Base-by-base conservation (phyloP, 73 alveolate genomes). In the Paramecium pentaurelia region DNA sequence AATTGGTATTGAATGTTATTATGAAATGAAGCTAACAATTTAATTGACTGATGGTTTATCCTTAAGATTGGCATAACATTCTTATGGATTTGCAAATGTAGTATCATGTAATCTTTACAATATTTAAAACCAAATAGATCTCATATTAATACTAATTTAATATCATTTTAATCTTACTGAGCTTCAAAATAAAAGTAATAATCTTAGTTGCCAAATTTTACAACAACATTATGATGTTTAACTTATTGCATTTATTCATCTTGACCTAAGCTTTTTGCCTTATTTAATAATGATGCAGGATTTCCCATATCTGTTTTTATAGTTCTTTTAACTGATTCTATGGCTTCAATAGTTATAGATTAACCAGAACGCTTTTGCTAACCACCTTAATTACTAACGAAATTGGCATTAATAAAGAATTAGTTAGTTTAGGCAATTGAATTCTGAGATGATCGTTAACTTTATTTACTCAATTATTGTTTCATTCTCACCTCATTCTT, bases 251-350 rank as follows among this genome's bases (percentile, higher is more conserved):
- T 80, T 36, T 80, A 80, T 6, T 80, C 91, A 20, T 80, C 91
- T 9, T 60, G 75, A 8, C 77, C 91, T 25, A 80, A 47, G 28
- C 77, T 45, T 44, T 80, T 80, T 27, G 91, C 77, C n/a, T 80
- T 80, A 47, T 30, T 18, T 47, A 80, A 42, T 8, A 80, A 27
- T 27, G 91, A 80, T 49, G 47, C 14, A 27, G 91, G 45, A 7
- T 42, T 49, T 25, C 91, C 91, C 91, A 80, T 80, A 20, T 80
- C 91, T 27, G 91, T 80, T 47, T 80, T 80, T 25, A 80, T 80
- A 7, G 91, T 32, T 47, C 91, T 80, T 44, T 80, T 44, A 4
- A 80, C 47, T 2, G 77, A 45, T 27, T 80, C 91, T 16, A 80
- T 80, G 10, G 59, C 87, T 38, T 73, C 87, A 36, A 73, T 73